phyloP scores from a whole-genome alignment of 139 green algal genomes.

The Chlorella sp. region DNA sequence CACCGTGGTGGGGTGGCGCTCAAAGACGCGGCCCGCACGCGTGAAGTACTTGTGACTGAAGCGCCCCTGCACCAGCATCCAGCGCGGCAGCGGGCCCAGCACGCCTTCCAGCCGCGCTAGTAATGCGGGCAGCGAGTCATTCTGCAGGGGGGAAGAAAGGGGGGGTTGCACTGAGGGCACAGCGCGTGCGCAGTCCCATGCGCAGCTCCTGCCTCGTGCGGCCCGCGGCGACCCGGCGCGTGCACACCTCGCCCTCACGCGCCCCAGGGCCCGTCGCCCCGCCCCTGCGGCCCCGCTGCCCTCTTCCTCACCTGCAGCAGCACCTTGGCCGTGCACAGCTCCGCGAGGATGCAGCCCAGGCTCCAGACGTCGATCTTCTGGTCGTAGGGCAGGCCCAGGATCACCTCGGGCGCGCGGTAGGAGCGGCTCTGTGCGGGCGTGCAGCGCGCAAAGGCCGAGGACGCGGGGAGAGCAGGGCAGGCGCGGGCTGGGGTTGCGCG shows the following conservation, averaged over 20 bases:
- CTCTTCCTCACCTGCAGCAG: slow-evolving; percentile 85
- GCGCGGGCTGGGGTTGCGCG: too few relatives aligned
- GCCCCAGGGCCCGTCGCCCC: too few relatives aligned
- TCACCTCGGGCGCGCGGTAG: slow-evolving; percentile 96
- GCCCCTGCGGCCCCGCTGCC: too few relatives aligned
- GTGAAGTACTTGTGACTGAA: slow-evolving; percentile 89
- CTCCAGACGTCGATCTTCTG: slow-evolving; percentile 94
- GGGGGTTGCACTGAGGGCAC: neutral
- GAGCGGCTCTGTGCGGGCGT: slow-evolving; percentile 80
- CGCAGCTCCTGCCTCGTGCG: too few relatives aligned
- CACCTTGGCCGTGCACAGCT: slow-evolving; percentile 89
- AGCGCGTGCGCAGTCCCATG: too few relatives aligned
- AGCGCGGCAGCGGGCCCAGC: slow-evolving; percentile 77
- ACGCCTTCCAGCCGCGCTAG: slow-evolving; percentile 91
- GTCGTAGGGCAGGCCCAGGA: slow-evolving; percentile 89
- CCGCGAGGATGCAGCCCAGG: slow-evolving; percentile 94
- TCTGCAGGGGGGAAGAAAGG: slow-evolving; percentile 59
- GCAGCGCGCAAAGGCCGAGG: neutral
- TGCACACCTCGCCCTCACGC: too few relatives aligned
- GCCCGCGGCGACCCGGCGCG: too few relatives aligned
- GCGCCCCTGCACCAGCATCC: slow-evolving; percentile 73
- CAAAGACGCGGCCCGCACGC: slow-evolving; percentile 67
- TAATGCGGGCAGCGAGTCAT: slow-evolving; percentile 81
- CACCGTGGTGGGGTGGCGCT: slow-evolving; percentile 54
- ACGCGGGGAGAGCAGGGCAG: neutral